Evolutionary conservation across 2,329 filamentous ascomycete species (phyloP), one percentile per base, ranked within the genome.

Genomic region (Pleoardoris graminearum): DNA sequence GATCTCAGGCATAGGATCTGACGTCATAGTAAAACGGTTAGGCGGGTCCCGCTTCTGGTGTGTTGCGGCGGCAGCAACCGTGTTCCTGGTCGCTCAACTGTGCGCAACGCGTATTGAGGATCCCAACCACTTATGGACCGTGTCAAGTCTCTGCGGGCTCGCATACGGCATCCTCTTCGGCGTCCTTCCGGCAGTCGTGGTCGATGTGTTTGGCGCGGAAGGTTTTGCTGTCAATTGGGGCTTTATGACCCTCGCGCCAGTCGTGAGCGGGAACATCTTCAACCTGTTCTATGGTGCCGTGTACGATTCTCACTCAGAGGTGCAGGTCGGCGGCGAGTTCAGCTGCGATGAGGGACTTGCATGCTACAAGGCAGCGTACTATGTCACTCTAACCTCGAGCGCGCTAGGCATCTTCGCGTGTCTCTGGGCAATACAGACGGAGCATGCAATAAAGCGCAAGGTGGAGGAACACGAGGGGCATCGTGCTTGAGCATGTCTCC

Each of bases 201-300:
- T 92, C 6, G 92, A 97, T 70, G 87, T 88, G 0, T 99, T 99
- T 70, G 94, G 94, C 7, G 88, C 97, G 22, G 83, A 87, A 55
- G 93, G 92, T 1, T 80, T 99, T 41, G 91, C 88, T 50, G 90
- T 96, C 69, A 99, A 97, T 68, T 99, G 94, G 93, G 94, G 94
- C 12, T 88, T 89, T 63, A 95, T 99, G 86, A 97, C 91, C 0
- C 79, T 97, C 42, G 88, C 90, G 2, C 92, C 93, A 0, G 90
- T 96, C 2, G 75, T 96, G 23, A 91, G 87, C 7, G 92, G 91
- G 44, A 96, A 97, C 64, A 73, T 96, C 19, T 97, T 96, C 80
- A 99, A 97, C 69, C 76, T 97, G 1, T 85, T 94, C 52, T 99
- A 97, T 70, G 94, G 94, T 43, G 76, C 65, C 1, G 85, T 96